A percentile compares a stretch with the other conserved stretches of the same genome.
Conservation (phyloP, 805 yeast genomes). For the Sugiyamaella chiloensis region DNA sequence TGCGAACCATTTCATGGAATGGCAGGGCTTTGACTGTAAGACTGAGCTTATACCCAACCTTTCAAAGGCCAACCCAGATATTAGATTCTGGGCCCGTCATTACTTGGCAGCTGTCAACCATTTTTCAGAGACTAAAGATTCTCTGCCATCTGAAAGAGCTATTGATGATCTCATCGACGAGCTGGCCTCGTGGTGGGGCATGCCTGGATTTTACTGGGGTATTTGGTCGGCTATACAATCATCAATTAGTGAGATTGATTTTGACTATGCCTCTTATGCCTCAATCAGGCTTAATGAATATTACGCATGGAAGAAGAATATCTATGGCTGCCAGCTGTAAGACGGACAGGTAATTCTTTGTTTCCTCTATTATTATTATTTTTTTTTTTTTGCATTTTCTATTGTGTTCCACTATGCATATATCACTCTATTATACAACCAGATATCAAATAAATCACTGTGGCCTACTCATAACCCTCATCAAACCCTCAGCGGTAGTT, state of each 20-base stretch:
- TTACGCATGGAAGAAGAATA: constrained; percentile 56
- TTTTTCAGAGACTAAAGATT: constrained; percentile 10
- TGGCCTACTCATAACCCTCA: constrained; percentile 24
- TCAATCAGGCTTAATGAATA: constrained; percentile 61
- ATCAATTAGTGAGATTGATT: constrained; percentile 64
- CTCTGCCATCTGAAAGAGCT: constrained; percentile 25
- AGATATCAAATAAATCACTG: constrained; percentile 1
- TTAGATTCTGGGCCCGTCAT: constrained; percentile 57
- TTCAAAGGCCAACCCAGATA: constrained; percentile 38
- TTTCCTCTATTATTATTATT: neutral
- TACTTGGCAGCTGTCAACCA: constrained; percentile 43
- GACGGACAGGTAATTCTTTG: too few relatives aligned
- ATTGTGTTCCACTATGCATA: constrained; percentile 6
- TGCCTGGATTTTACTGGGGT: constrained; percentile 86
- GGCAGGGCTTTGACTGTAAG: constrained; percentile 85
- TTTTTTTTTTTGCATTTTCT: too few relatives aligned
- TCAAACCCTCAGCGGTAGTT: constrained; percentile 35
- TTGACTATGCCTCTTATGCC: constrained; percentile 63
- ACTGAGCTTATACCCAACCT: constrained; percentile 57
- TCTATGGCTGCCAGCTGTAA: constrained; percentile 1
- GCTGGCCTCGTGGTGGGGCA: constrained; percentile 60
- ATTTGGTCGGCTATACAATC: constrained; percentile 78
- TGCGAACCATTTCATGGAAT: constrained; percentile 91
- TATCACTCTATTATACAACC: constrained; percentile 3
- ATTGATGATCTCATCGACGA: constrained; percentile 52